These are phyloP conservation scores for Ustilago nuda DNA, from an alignment of 1,284 basidiomycete species.

Conservation along the genomic window DNA sequence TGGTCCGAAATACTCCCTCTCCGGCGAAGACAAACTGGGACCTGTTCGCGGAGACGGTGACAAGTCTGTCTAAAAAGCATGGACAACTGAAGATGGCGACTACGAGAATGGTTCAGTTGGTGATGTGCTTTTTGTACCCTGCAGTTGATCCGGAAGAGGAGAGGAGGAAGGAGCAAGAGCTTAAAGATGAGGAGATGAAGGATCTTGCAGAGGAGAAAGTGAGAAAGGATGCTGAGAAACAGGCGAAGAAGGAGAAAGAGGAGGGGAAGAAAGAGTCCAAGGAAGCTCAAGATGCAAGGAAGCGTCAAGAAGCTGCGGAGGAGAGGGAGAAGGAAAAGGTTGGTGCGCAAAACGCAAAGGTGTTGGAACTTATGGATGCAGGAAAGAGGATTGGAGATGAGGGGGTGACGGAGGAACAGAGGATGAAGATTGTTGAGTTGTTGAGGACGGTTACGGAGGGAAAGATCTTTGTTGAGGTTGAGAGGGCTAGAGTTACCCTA, in stretches of 20 bases:
- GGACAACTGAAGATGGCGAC: slow-evolving; percentile 93
- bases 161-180: slow-evolving; percentile 58
- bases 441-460: slow-evolving; percentile 93
- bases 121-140: slow-evolving; percentile 62
- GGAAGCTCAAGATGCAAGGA: slow-evolving; percentile 39
- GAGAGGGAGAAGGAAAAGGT: slow-evolving; percentile 53
- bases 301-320: slow-evolving; percentile 38
- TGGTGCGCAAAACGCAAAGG: slow-evolving; percentile 60
- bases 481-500: slow-evolving; percentile 82
- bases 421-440: slow-evolving; percentile 74
- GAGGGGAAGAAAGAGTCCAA: slow-evolving; percentile 47
- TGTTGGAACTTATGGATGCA: slow-evolving; percentile 57
- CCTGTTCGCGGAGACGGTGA: slow-evolving; percentile 58
- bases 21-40: slow-evolving; percentile 52
- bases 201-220: slow-evolving; percentile 42
- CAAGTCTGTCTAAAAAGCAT: slow-evolving; percentile 84
- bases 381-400: slow-evolving; percentile 57
- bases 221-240: slow-evolving; percentile 41
- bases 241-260: slow-evolving; percentile 36
- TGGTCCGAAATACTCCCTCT: slow-evolving; percentile 58
- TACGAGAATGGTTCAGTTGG: slow-evolving; percentile 80
- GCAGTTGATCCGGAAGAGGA: slow-evolving; percentile 73
- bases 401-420: slow-evolving; percentile 47
- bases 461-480: slow-evolving; percentile 98
- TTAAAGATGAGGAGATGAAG: slow-evolving; percentile 49